Percentiles rank a stretch among this genome's conserved stretches.
Evolutionary conservation across 2,329 filamentous ascomycete genomes (phyloP).

Genomic region (Xylariaceae sp.): DNA sequence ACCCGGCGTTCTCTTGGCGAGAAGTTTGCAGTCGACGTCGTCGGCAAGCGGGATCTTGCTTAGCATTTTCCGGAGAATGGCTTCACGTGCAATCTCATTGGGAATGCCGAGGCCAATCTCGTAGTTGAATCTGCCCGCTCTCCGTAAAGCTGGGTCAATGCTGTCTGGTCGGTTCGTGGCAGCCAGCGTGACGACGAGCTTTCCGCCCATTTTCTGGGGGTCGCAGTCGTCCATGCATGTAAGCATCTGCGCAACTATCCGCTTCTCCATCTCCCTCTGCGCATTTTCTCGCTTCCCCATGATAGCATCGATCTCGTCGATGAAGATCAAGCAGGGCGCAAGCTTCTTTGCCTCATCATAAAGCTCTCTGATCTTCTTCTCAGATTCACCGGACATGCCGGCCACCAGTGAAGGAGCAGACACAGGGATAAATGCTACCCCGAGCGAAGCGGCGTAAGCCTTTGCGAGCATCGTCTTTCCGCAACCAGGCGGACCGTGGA

Average conservation of each 20-base stretch:
- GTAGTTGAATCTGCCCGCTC: conserved; percentile 71
- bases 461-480: conserved; percentile 82
- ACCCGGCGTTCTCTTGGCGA: conserved; percentile 83
- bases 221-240: conserved; percentile 82
- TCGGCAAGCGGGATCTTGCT: conserved; percentile 57
- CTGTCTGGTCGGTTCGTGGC: conserved; percentile 87
- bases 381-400: conserved; percentile 83
- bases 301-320: conserved; percentile 89
- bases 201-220: conserved; percentile 61
- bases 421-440: conserved; percentile 75
- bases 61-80: conserved; percentile 72
- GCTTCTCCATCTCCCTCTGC: conserved; percentile 83
- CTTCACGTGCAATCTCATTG: conserved; percentile 67
- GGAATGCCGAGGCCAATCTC: conserved; percentile 87
- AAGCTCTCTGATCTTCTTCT: conserved; percentile 77
- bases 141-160: conserved; percentile 70
- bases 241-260: conserved; percentile 76
- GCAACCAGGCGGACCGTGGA: conserved; percentile 80
- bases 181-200: conserved; percentile 82
- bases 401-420: conserved; percentile 76
- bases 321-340: conserved; percentile 84
- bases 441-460: conserved; percentile 69
- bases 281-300: conserved; percentile 78
- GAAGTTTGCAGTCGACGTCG: conserved; percentile 65
- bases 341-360: conserved; percentile 83